A percentile compares a stretch with the other conserved stretches of the same genome.
These are phyloP conservation scores for Trichoderma sp. DNA, from an alignment of 2,329 filamentous ascomycete genomes.

Conservation along the genomic window DNA sequence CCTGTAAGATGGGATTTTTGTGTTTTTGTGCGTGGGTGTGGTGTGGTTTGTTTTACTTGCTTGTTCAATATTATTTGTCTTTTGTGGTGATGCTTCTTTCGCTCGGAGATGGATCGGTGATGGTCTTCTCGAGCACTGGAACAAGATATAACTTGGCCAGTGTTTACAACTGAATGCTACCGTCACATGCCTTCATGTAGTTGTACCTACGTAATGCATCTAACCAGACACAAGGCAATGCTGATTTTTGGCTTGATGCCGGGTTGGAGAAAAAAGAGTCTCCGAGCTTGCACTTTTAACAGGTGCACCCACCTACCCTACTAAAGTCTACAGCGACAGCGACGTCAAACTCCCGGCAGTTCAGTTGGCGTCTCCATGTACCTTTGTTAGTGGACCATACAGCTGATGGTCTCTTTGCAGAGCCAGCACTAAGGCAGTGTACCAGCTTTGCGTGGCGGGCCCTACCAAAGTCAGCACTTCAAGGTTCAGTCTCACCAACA, in stretches of 20 bases:
- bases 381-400: not conserved
- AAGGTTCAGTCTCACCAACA: not conserved
- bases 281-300: not conserved
- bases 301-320: not conserved
- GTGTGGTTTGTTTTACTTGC: not conserved
- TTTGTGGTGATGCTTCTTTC: not conserved
- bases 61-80: not conserved
- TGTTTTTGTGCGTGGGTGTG: not conserved
- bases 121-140: not conserved
- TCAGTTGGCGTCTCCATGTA: not conserved
- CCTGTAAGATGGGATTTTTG: not conserved
- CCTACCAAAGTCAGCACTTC: not conserved
- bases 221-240: not conserved
- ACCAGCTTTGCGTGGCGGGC: not conserved
- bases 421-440: not conserved
- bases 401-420: not conserved
- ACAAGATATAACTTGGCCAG: not conserved
- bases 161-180: not conserved
- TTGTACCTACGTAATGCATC: not conserved
- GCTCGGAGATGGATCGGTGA: constrained; percentile 5
- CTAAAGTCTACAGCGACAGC: not conserved
- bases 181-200: not conserved
- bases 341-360: not conserved
- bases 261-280: not conserved
- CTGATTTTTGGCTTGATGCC: not conserved